phyloP scores from a whole-genome alignment of 2,329 filamentous ascomycete species.

The Cadophora sp. region DNA sequence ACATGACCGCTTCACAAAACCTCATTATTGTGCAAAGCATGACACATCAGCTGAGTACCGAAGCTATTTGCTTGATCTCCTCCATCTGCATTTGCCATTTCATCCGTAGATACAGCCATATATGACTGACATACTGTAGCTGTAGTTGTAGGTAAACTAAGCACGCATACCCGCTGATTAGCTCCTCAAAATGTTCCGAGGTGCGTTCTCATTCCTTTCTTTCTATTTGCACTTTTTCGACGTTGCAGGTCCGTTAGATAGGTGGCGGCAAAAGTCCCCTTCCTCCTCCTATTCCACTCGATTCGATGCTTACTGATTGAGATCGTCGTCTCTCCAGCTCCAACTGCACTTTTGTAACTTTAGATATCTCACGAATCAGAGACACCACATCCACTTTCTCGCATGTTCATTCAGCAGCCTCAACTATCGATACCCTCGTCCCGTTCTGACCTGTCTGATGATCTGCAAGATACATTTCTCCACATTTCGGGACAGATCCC shows the following conservation, averaged over 20 bases:
- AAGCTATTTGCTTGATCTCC: neutral
- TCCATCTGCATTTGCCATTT: neutral
- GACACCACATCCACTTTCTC: constrained; percentile 1
- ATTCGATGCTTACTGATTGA: neutral
- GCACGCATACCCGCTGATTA: constrained; percentile 1
- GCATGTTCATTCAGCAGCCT: neutral
- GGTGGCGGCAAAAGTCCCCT: neutral
- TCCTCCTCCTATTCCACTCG: neutral
- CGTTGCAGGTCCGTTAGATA: neutral
- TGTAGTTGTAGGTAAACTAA: neutral
- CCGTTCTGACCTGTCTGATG: neutral
- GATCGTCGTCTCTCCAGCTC: constrained; percentile 9
- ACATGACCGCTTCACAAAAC: neutral
- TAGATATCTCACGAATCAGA: neutral
- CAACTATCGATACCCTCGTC: neutral
- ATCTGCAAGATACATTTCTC: constrained; percentile 3
- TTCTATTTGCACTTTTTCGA: constrained; percentile 1
- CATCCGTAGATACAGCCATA: neutral
- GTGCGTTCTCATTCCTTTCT: neutral
- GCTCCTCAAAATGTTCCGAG: neutral
- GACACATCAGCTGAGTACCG: neutral
- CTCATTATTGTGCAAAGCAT: neutral
- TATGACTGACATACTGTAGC: neutral
- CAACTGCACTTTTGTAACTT: constrained; percentile 2
- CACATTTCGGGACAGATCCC: neutral